Base-by-base conservation (phyloP, 2,329 filamentous ascomycete genomes). In the Fusarium mundagurra region DNA sequence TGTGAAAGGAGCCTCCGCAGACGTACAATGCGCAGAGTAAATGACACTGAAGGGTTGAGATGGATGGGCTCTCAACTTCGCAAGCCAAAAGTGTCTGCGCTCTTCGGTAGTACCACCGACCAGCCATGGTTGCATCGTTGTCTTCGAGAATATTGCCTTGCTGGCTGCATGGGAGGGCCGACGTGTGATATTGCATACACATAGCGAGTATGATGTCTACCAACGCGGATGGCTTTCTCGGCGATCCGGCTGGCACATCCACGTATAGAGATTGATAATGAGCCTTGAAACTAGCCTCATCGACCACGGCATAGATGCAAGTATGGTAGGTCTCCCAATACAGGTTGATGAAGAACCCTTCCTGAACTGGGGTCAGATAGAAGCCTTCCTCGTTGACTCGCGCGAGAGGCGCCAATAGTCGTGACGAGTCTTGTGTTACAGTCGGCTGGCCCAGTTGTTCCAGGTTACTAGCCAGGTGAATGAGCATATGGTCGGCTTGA, bases 401-500 rank as follows among this genome's bases (percentile, higher is more conserved):
- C 1, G 38, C 45, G 11, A 69, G 38, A 14, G 64, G 66, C 2
- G 64, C 66, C 10, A 69, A 14, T 5, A 69, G 27, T 0, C 38
- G n/a, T 3, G 66, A 69, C 31, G 64, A 69, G 17, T 69, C 66
- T 31, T 69, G 43, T 11, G 33, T 5, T 1, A 17, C 16, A 1
- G 8, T 22, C 0, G 57, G 20, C 13, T 55, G 66, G 1, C 38
- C 66, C 0, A 36, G 16, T 3, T 64, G 27, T 4, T 69, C 64
- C 10, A 69, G 16, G 20, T 69, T 69, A 3, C 57, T 69, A 1
- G 66, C 66, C 1, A 69, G 66, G 20, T 69, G 66, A 24, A 69
- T 69, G 48, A 69, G 66, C 66, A 69, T 69, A n/a, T 69, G 66
- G 7, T 69, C 66, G 4, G 66, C 65, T 31, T 69, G 66, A 22